Evolutionary conservation across 169 alveolate genomes (phyloP).

Genomic region (Plasmodium coatneyi): DNA sequence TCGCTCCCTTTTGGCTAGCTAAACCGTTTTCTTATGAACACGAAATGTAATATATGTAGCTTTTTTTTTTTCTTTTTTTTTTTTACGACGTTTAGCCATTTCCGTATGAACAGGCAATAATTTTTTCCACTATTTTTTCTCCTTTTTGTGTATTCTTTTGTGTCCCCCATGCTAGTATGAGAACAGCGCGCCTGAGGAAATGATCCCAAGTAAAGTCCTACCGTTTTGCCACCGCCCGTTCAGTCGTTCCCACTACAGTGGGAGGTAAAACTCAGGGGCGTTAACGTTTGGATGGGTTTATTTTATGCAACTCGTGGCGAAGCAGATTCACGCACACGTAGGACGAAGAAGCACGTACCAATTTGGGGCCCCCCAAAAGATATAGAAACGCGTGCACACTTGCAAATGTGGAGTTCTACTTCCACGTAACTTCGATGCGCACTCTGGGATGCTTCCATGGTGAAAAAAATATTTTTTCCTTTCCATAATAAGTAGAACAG

Average conservation of each 20-base stretch:
- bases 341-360: not conserved
- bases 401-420: not conserved
- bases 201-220: not conserved
- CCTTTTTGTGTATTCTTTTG: not conserved
- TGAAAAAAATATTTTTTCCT: not conserved
- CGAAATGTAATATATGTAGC: not conserved
- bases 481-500: not conserved
- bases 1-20: not conserved
- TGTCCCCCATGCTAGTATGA: not conserved
- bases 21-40: not conserved
- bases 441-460: not conserved
- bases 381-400: not conserved
- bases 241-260: not conserved
- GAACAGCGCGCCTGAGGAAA: not conserved
- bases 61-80: constrained; percentile 4
- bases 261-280: not conserved
- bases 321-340: not conserved
- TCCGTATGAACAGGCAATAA: not conserved
- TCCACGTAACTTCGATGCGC: not conserved
- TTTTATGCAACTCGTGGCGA: not conserved
- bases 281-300: not conserved
- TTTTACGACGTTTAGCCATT: not conserved
- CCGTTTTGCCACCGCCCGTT: not conserved
- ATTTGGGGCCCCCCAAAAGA: not conserved
- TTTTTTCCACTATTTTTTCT: not conserved